Evolutionary conservation across 2,329 filamentous ascomycete species (phyloP).

Genomic region (Sphaerulina musiva): DNA sequence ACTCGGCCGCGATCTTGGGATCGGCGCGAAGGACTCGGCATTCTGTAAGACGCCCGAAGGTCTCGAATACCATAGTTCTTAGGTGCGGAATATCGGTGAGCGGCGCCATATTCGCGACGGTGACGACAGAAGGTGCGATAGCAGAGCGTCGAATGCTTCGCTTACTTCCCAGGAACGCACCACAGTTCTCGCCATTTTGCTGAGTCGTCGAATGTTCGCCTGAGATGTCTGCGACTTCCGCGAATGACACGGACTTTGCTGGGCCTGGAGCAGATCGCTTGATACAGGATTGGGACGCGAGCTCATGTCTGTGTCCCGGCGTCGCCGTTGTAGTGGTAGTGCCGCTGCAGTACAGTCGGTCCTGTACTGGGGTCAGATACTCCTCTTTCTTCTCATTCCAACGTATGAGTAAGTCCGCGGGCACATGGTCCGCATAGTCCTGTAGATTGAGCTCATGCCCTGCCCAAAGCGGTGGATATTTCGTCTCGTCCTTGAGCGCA

Average conservation of each 20-base stretch:
- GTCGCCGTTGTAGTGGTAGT: background rate
- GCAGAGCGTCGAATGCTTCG: background rate
- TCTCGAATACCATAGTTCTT: background rate
- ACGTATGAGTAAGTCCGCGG: background rate
- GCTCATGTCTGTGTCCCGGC: background rate
- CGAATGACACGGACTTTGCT: background rate
- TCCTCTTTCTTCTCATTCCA: constrained; percentile 1
- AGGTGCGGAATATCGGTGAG: background rate
- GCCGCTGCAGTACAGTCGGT: constrained; percentile 3
- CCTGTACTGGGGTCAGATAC: background rate
- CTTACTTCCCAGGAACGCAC: background rate
- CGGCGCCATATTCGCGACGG: background rate
- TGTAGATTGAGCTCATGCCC: background rate
- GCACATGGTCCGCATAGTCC: background rate
- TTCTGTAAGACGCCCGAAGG: background rate
- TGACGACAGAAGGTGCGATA: background rate
- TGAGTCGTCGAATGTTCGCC: background rate
- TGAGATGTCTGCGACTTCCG: background rate
- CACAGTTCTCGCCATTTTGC: background rate
- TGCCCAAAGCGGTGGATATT: constrained; percentile 1
- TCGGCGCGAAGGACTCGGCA: background rate
- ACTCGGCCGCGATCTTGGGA: background rate
- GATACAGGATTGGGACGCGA: background rate
- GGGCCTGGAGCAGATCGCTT: background rate
- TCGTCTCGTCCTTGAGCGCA: constrained; percentile 4